Conservation (phyloP, 768 basidiomycete species). For the Leccinellum luteum region DNA sequence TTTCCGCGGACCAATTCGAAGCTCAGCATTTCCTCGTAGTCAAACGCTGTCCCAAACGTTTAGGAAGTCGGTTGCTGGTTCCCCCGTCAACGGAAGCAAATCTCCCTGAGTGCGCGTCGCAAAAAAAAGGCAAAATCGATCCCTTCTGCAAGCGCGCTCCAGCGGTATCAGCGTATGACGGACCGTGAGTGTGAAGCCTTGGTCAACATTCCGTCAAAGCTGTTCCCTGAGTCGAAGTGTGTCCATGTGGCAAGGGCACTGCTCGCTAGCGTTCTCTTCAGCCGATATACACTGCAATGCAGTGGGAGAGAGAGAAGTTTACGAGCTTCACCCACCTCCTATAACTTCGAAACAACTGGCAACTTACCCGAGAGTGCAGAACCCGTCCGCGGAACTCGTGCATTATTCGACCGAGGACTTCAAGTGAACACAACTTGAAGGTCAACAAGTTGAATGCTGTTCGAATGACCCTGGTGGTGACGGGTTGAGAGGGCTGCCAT, state of each 20-base stretch:
- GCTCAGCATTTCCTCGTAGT: constrained; percentile 5
- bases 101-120: not conserved
- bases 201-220: constrained; percentile 1
- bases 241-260: not conserved
- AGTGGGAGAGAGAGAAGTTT: not conserved
- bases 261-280: not conserved
- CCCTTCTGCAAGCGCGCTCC: constrained; percentile 1
- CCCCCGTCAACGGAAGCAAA: constrained; percentile 2
- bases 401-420: not conserved
- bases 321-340: not conserved
- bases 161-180: constrained; percentile 4
- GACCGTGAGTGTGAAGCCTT: not conserved
- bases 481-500: not conserved
- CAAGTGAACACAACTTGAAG: not conserved
- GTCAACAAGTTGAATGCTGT: not conserved
- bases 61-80: constrained; percentile 1
- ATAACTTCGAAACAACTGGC: not conserved
- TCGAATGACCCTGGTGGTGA: not conserved
- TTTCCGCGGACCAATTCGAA: not conserved
- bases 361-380: not conserved
- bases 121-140: constrained; percentile 3
- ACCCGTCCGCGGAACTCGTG: not conserved
- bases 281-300: not conserved
- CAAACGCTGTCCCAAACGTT: constrained; percentile 2
- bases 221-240: constrained; percentile 3